Percentiles rank a stretch among this genome's conserved stretches.
Conservation (phyloP, 345 rosid species). For the Linum usitatissimum region DNA sequence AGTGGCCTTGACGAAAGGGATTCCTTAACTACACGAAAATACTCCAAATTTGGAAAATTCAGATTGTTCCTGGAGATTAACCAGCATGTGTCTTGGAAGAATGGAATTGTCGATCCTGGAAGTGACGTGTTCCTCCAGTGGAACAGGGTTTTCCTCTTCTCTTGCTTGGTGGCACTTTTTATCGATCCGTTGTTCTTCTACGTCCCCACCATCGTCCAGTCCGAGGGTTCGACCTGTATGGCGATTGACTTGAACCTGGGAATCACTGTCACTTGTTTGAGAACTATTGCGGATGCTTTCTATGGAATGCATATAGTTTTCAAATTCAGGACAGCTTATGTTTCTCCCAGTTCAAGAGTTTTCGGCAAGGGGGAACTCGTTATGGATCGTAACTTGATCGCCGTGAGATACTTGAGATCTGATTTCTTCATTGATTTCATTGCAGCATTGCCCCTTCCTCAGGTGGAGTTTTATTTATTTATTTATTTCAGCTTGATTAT, state of each 20-base stretch:
- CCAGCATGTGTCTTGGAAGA: slow-evolving; percentile 19
- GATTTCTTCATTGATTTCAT: slow-evolving; percentile 40
- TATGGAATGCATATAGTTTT: slow-evolving; percentile 35
- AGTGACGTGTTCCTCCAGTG: slow-evolving; percentile 31
- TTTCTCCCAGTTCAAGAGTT: slow-evolving; percentile 58
- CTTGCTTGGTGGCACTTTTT: slow-evolving; percentile 45
- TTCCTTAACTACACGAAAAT: neutral
- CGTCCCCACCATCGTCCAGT: slow-evolving; percentile 21
- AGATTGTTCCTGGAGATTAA: slow-evolving; percentile 54
- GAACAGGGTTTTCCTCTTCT: slow-evolving; percentile 47
- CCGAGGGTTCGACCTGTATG: slow-evolving; percentile 24
- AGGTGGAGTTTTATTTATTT: slow-evolving; percentile 23
- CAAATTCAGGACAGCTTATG: slow-evolving; percentile 42
- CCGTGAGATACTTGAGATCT: slow-evolving; percentile 31
- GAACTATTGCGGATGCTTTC: slow-evolving; percentile 35
- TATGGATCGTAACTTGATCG: slow-evolving; percentile 31
- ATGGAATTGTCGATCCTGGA: slow-evolving; percentile 39
- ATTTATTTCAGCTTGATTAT: neutral
- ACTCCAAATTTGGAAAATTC: slow-evolving; percentile 3
- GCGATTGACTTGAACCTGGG: slow-evolving; percentile 22
- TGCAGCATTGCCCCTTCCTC: slow-evolving; percentile 50
- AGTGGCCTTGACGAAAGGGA: neutral
- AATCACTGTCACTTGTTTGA: slow-evolving; percentile 22
- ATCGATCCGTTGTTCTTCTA: slow-evolving; percentile 50
- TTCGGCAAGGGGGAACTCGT: slow-evolving; percentile 60